phyloP scores from a whole-genome alignment of 257 asterid genomes.

The Paraleonurus japonicus region DNA sequence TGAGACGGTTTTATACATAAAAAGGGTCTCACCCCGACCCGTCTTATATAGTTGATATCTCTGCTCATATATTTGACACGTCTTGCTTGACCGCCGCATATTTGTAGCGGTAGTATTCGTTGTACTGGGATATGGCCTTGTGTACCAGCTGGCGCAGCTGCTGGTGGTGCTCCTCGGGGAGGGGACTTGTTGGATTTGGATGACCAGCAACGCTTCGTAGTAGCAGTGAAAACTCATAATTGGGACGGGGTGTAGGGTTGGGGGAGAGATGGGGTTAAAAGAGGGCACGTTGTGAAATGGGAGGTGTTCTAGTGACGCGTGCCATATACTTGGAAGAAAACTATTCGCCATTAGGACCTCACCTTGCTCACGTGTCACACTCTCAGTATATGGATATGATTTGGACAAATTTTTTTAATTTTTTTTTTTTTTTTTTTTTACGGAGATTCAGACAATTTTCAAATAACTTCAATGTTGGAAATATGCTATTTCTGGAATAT shows the following conservation, averaged over 20 bases:
- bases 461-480: no score
- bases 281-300: neutral
- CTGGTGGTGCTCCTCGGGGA: slow-evolving; percentile 33
- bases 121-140: slow-evolving; percentile 44
- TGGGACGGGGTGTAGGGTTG: neutral
- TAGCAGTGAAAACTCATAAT: slow-evolving; percentile 51
- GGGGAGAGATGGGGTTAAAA: neutral
- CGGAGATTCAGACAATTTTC: no score
- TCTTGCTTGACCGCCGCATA: slow-evolving; percentile 41
- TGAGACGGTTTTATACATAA: no score
- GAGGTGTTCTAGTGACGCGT: neutral
- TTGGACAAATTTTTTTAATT: no score
- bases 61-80: no score
- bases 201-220: slow-evolving; percentile 51
- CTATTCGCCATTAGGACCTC: no score
- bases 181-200: slow-evolving; percentile 42
- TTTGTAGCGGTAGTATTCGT: slow-evolving; percentile 56
- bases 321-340: neutral
- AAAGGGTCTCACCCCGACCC: no score
- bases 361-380: no score
- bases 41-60: no score
- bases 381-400: no score
- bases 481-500: no score
- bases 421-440: no score
- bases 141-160: slow-evolving; percentile 42